Evolutionary conservation across 2,329 filamentous ascomycete genomes (phyloP), one percentile per base, ranked within the genome.

Genomic region (Bipolaris sorokiniana): DNA sequence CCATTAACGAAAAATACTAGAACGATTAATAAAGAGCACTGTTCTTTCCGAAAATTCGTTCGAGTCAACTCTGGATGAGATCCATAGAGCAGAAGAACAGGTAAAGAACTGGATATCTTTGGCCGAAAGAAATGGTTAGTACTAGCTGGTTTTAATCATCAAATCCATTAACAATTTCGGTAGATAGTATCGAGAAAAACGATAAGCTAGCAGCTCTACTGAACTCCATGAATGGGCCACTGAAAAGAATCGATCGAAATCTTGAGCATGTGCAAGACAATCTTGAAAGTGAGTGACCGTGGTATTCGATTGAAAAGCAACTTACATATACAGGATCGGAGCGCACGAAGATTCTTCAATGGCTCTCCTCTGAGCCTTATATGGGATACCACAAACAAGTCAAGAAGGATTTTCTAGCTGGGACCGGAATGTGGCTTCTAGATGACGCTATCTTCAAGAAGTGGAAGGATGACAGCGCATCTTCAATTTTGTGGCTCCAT

Each of bases 401-500:
- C 23, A 45, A 31, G 41, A 56, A 48, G 7, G 58, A 44, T 15
- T 20, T 61, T 1, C 51, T 67, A 5, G 13, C 48, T 42, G 59
- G 53, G 34, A 62, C 61, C 40, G 56, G 66, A 10, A 38, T 52
- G 46, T 66, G 59, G 64, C 57, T 68, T 16, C 50, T 65, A 2
- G 50, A 49, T 20, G 38, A 64, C 34, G 48, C 52, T 37, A 9
- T 61, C 26, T 75, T 72, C 48, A 48, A 49, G 23, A 50, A 65
- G 48, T 76, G 68, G 72, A 64, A 66, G 31, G 54, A 68, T 23
- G 56, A 64, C 20, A 73, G 68, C 58, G 56, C 48, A n/a, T 76
- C 66, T 15, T 72, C 69, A 7, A 68, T 76, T 11, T 55, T 77
- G 26, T 76, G 69, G 73, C 66, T 77, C 7, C 67, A 74, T 62